phyloP scores from a whole-genome alignment of 1,139 yeast genomes.

The Diutina scorzettiae region DNA sequence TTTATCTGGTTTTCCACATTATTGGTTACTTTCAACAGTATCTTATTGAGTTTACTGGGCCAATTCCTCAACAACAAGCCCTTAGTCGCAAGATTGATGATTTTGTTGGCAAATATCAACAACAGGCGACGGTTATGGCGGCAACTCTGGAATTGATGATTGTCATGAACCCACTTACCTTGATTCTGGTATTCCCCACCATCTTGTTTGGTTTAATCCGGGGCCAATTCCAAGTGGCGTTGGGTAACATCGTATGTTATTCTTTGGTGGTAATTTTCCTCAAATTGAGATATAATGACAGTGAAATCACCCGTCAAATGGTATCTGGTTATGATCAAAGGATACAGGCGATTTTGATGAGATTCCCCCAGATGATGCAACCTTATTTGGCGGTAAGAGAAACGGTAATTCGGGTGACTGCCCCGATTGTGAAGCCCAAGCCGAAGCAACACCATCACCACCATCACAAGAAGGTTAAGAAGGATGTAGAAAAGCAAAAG shows the following conservation, averaged over 20 bases:
- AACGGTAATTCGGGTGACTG: not conserved
- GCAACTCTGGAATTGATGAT: constrained; percentile 33
- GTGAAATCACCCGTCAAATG: constrained; percentile 29
- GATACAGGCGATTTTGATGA: constrained; percentile 14
- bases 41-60: not conserved
- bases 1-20: constrained; percentile 2
- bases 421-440: not conserved
- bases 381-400: not conserved
- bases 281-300: constrained; percentile 33
- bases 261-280: constrained; percentile 26
- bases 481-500: too few relatives aligned
- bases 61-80: not conserved
- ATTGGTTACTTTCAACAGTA: constrained; percentile 1
- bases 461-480: too few relatives aligned
- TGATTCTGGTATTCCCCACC: constrained; percentile 15
- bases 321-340: constrained; percentile 27
- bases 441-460: not conserved
- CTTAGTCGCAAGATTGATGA: constrained; percentile 16
- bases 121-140: constrained; percentile 34
- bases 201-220: constrained; percentile 15
- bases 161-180: constrained; percentile 6
- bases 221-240: constrained; percentile 12
- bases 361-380: not conserved
- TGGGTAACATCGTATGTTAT: constrained; percentile 14
- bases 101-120: constrained; percentile 30